phyloP scores from a whole-genome alignment of 257 asterid genomes.

The Lycium barbarum region DNA sequence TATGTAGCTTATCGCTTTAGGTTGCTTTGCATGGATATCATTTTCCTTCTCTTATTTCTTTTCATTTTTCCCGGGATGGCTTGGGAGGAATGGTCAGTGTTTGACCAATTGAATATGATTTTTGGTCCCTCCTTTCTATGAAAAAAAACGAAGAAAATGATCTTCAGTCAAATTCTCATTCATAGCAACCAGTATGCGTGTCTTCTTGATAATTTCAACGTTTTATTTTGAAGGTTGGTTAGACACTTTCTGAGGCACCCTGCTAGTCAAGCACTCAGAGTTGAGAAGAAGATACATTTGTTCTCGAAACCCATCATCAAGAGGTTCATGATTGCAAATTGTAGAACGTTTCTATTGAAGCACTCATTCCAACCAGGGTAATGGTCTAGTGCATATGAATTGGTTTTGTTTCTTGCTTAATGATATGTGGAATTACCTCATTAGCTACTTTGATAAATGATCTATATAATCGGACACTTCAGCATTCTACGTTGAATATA shows the following conservation, averaged over 20 bases:
- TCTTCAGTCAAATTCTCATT: neutral
- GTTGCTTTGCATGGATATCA: neutral
- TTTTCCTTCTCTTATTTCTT: neutral
- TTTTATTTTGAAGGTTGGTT: conserved; percentile 13
- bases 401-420: too few species aligned
- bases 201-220: neutral
- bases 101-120: too few species aligned
- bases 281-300: neutral
- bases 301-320: neutral
- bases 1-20: neutral
- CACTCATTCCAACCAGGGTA: neutral
- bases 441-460: too few species aligned
- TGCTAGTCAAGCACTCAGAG: neutral
- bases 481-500: too few species aligned
- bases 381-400: neutral
- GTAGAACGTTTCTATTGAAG: neutral
- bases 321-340: neutral
- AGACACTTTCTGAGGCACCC: neutral
- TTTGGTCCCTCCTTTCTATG: neutral
- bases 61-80: neutral
- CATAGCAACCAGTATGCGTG: neutral
- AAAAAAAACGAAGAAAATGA: neutral
- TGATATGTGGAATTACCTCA: too few species aligned
- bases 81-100: too few species aligned
- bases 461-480: too few species aligned